phyloP scores from a whole-genome alignment of 257 asterid genomes.

The Salvia miltiorrhiza region DNA sequence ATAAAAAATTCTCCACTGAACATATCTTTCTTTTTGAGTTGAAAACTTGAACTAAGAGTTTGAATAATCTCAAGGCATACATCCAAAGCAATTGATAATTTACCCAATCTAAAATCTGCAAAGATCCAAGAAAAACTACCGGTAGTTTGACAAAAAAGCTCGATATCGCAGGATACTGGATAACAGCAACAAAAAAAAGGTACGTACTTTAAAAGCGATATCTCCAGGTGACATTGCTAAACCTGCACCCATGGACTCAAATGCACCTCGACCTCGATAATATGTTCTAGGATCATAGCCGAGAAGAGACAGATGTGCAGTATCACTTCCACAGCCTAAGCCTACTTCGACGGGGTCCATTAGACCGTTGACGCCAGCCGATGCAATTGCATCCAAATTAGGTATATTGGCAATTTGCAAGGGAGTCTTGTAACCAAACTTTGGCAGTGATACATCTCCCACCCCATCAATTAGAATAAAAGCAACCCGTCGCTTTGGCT shows the following conservation, averaged over 20 bases:
- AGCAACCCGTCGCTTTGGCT: constrained; percentile 83
- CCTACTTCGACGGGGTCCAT: constrained; percentile 99
- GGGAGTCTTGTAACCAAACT: constrained; percentile 73
- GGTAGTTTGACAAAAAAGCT: neutral
- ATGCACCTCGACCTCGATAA: constrained; percentile 97
- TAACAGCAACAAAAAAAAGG: neutral
- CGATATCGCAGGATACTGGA: neutral
- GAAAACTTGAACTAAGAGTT: neutral
- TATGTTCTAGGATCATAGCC: constrained; percentile 91
- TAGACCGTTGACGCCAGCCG: constrained; percentile 83
- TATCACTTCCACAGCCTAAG: constrained; percentile 93
- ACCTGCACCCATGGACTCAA: constrained; percentile 99
- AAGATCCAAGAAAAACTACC: neutral
- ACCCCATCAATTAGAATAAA: constrained; percentile 88
- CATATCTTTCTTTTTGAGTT: neutral
- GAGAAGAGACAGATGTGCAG: constrained; percentile 90
- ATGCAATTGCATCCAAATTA: constrained; percentile 79
- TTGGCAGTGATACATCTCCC: constrained; percentile 89
- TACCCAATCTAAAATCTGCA: neutral
- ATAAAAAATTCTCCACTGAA: neutral
- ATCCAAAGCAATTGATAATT: neutral
- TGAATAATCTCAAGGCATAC: neutral
- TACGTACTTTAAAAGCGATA: constrained; percentile 82
- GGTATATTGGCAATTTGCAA: constrained; percentile 71
- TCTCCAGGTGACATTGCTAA: constrained; percentile 96